Evolutionary conservation across 768 basidiomycete genomes (phyloP).

Genomic region (Candolleomyces efflorescens): DNA sequence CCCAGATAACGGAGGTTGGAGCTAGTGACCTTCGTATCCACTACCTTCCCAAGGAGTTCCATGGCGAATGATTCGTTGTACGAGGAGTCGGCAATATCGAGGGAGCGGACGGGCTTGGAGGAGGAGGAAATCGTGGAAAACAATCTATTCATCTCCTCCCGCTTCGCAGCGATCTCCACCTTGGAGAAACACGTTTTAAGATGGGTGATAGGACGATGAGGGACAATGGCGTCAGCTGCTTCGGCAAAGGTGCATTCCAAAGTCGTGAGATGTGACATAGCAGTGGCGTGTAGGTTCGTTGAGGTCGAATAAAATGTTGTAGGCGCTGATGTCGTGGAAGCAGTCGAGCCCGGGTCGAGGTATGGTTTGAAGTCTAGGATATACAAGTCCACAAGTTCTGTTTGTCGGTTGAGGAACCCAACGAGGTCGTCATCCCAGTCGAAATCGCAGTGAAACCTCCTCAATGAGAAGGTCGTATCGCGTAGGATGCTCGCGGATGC

Average conservation of each 20-base stretch:
- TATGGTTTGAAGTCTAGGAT: slow-evolving; percentile 40
- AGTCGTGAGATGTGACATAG: slow-evolving; percentile 46
- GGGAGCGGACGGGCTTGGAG: slow-evolving; percentile 39
- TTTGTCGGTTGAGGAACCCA: slow-evolving; percentile 47
- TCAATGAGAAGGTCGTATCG: slow-evolving; percentile 45
- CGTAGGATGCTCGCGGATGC: slow-evolving; percentile 36
- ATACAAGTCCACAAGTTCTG: slow-evolving; percentile 44
- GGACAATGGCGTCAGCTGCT: slow-evolving; percentile 53
- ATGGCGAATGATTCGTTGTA: slow-evolving; percentile 53
- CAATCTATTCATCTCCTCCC: slow-evolving; percentile 45
- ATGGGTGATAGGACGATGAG: slow-evolving; percentile 53
- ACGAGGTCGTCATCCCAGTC: slow-evolving; percentile 58
- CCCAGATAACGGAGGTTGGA: slow-evolving; percentile 54
- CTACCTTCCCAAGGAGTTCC: slow-evolving; percentile 44
- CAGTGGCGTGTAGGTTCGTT: slow-evolving; percentile 20
- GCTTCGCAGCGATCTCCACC: slow-evolving; percentile 43
- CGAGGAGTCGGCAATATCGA: slow-evolving; percentile 60
- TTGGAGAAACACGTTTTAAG: slow-evolving; percentile 69
- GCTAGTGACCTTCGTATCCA: slow-evolving; percentile 28
- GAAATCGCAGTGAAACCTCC: slow-evolving; percentile 60
- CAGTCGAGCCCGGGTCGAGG: slow-evolving; percentile 21
- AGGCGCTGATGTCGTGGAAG: slow-evolving; percentile 6
- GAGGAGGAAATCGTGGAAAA: slow-evolving; percentile 44
- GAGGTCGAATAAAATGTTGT: slow-evolving; percentile 9
- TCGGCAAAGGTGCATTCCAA: slow-evolving; percentile 68